Evolutionary conservation across 106 monocot genomes (phyloP).

Genomic region (Acorus calamus): DNA sequence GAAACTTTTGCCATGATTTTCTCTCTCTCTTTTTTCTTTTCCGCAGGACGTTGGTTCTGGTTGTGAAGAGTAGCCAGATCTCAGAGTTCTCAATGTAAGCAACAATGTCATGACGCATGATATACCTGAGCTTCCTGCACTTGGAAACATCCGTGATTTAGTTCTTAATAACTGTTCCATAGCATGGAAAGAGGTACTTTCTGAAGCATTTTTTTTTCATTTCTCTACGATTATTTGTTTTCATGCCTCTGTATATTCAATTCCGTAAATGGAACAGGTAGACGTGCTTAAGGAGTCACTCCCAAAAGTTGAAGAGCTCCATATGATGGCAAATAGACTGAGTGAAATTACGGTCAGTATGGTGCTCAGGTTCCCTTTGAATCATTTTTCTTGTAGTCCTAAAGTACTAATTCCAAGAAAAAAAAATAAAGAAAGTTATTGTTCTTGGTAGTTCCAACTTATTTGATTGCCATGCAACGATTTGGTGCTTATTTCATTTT

Average conservation of each 20-base stretch:
- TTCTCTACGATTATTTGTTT: conserved; percentile 1
- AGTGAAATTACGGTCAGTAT: conserved; percentile 35
- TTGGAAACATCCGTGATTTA: conserved; percentile 48
- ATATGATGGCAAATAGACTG: conserved; percentile 73
- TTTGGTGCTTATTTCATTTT: no score
- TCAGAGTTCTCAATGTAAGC: conserved; percentile 68
- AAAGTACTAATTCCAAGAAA: no score
- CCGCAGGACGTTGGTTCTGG: conserved; percentile 62
- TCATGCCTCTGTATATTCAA: background rate
- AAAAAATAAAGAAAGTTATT: no score
- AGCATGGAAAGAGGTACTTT: conserved; percentile 66
- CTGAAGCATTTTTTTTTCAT: background rate
- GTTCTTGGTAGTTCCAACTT: no score
- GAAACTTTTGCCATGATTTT: background rate
- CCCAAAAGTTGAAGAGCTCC: conserved; percentile 62
- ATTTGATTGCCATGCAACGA: no score
- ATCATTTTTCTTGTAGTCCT: no score
- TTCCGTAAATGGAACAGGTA: conserved; percentile 40
- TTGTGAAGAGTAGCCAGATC: conserved; percentile 67
- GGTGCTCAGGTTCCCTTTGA: conserved; percentile 1
- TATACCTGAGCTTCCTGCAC: conserved; percentile 28
- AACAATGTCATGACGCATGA: conserved; percentile 49
- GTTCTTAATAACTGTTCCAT: conserved; percentile 79
- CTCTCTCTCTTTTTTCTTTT: background rate
- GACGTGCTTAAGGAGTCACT: conserved; percentile 64